These are phyloP conservation scores for Pseudocercospora pini-densiflorae DNA, from an alignment of 2,329 filamentous ascomycete genomes.

Conservation along the genomic window DNA sequence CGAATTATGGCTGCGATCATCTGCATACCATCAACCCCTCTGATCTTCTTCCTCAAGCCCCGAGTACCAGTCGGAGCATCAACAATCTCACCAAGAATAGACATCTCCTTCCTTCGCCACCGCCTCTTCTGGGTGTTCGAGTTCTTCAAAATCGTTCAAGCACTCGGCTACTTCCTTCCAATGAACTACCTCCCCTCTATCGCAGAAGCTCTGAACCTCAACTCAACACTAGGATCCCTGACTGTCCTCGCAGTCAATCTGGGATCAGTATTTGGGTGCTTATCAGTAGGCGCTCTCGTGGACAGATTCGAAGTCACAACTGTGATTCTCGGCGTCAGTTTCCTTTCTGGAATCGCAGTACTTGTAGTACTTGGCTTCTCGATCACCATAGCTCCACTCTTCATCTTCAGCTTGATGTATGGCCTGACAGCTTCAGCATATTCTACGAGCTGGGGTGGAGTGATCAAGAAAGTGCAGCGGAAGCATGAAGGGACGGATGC, in stretches of 20 bases:
- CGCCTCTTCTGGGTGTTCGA: slow-evolving; percentile 50
- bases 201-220: slow-evolving; percentile 45
- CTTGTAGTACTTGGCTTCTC: slow-evolving; percentile 53
- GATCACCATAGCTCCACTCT: slow-evolving; percentile 47
- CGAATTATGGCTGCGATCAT: slow-evolving; percentile 25
- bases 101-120: slow-evolving; percentile 43
- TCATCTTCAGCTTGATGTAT: slow-evolving; percentile 49
- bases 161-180: slow-evolving; percentile 50
- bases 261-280: slow-evolving; percentile 43
- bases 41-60: slow-evolving; percentile 31
- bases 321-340: slow-evolving; percentile 43
- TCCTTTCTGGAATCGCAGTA: slow-evolving; percentile 42
- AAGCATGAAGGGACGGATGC: slow-evolving; percentile 42
- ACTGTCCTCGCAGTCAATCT: slow-evolving; percentile 47
- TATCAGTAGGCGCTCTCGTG: slow-evolving; percentile 45
- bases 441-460: slow-evolving; percentile 42
- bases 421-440: slow-evolving; percentile 49
- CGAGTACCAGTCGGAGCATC: slow-evolving; percentile 32
- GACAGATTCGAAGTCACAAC: slow-evolving; percentile 48
- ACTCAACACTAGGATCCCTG: slow-evolving; percentile 41
- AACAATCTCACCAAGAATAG: slow-evolving; percentile 38
- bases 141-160: slow-evolving; percentile 47
- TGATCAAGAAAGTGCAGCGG: slow-evolving; percentile 30
- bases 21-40: slow-evolving; percentile 15
- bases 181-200: slow-evolving; percentile 49